Evolutionary conservation across 2,329 filamentous ascomycete species (phyloP).

Genomic region (Trichophyton rubrum): DNA sequence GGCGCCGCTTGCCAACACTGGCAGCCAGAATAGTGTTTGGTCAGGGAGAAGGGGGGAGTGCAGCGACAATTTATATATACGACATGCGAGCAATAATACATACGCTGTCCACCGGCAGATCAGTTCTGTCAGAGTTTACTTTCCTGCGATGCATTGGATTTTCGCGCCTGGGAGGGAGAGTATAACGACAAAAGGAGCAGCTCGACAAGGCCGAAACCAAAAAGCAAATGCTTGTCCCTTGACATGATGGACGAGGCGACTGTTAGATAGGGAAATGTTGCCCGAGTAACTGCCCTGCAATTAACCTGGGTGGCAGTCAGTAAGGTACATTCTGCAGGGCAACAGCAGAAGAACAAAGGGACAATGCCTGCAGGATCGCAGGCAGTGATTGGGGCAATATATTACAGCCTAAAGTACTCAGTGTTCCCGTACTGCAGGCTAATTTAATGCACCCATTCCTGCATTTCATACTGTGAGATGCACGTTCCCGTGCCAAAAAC

Average conservation of each 20-base stretch:
- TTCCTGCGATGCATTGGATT: background rate
- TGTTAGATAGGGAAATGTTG: background rate
- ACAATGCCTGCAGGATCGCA: background rate
- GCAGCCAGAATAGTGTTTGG: background rate
- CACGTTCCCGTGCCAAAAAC: background rate
- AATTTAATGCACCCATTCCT: background rate
- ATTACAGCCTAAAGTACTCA: background rate
- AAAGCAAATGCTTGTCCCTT: background rate
- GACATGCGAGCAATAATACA: background rate
- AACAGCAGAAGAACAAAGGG: background rate
- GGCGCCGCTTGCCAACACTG: background rate
- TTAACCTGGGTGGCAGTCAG: background rate
- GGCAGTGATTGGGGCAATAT: background rate
- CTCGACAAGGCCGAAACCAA: background rate
- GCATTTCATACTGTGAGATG: constrained; percentile 1
- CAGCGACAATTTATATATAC: background rate
- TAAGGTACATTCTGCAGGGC: constrained; percentile 1
- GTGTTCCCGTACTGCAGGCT: background rate
- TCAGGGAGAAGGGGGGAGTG: background rate
- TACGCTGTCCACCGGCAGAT: background rate
- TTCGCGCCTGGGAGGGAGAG: background rate
- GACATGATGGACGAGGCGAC: background rate
- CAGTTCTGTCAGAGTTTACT: background rate
- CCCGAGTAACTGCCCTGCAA: constrained; percentile 2
- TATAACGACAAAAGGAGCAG: background rate